Conservation (phyloP, 805 yeast species). For the Starmerella geochares region DNA sequence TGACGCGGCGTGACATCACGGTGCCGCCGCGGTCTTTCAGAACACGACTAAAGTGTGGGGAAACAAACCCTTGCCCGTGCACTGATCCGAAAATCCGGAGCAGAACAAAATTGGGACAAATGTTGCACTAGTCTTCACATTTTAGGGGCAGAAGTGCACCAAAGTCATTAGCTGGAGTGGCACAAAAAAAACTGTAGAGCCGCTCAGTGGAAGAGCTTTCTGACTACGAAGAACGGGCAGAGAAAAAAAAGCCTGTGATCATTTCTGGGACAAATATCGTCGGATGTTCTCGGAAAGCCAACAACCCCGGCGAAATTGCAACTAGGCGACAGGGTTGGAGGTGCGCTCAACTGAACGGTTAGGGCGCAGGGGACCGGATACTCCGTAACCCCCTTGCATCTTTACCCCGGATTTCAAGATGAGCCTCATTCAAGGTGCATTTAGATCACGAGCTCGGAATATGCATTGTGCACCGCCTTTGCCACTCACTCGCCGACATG, state of each 20-base stretch:
- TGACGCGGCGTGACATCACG: neutral
- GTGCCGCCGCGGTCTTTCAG: neutral
- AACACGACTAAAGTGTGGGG: neutral
- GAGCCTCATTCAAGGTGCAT: no score
- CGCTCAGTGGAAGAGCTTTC: no score
- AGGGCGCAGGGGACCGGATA: neutral
- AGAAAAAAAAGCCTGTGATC: neutral
- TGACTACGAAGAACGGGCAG: no score
- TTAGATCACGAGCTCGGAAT: neutral
- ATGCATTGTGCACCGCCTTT: neutral
- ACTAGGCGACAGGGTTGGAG: neutral
- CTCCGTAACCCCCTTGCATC: neutral
- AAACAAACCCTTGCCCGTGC: neutral
- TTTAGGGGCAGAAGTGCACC: no score
- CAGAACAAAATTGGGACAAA: no score
- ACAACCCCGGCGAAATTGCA: neutral
- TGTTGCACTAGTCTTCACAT: no score
- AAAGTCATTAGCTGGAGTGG: no score
- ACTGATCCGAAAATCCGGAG: slow-evolving; percentile 4
- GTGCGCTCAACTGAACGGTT: neutral
- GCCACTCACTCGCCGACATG: no score
- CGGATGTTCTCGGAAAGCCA: neutral
- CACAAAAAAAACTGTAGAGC: no score
- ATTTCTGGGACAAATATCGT: neutral
- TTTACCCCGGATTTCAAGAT: neutral